Percentiles rank a stretch among this genome's conserved stretches.
Evolutionary conservation across 2,329 filamentous ascomycete genomes (phyloP).

Genomic region (Chrysoporthe cubensis): DNA sequence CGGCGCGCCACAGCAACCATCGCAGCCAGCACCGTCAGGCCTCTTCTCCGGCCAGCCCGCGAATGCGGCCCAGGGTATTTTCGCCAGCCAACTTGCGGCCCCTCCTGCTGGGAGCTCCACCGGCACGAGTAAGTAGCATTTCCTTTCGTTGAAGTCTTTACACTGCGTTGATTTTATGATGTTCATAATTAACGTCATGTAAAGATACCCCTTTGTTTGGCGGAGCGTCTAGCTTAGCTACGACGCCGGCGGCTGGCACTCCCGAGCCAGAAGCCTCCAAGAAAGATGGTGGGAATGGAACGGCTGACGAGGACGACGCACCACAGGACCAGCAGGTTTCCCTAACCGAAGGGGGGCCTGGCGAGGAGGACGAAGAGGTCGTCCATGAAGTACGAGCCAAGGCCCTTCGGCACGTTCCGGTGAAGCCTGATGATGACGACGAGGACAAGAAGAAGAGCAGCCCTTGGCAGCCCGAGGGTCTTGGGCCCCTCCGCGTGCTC

Average conservation of each 20-base stretch:
- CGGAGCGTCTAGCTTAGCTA: slow-evolving; percentile 63
- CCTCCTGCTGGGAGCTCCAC: slow-evolving; percentile 40
- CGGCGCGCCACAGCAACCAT: slow-evolving; percentile 26
- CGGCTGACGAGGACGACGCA: slow-evolving; percentile 59
- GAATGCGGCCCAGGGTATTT: slow-evolving; percentile 37
- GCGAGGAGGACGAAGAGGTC: slow-evolving; percentile 73
- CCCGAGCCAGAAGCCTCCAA: slow-evolving; percentile 57
- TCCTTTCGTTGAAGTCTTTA: slow-evolving; percentile 17
- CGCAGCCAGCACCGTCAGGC: slow-evolving; percentile 35
- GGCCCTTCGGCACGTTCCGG: slow-evolving; percentile 63
- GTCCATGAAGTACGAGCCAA: slow-evolving; percentile 74
- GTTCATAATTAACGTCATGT: slow-evolving; percentile 46
- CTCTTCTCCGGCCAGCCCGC: slow-evolving; percentile 35
- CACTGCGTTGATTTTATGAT: slow-evolving; percentile 29
- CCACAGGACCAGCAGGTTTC: slow-evolving; percentile 69
- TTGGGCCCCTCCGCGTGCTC: slow-evolving; percentile 73
- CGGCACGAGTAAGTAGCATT: slow-evolving; percentile 46
- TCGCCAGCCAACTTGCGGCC: slow-evolving; percentile 32
- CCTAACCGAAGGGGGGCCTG: slow-evolving; percentile 67
- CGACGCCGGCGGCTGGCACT: slow-evolving; percentile 61
- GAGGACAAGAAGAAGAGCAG: slow-evolving; percentile 51
- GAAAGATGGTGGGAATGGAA: slow-evolving; percentile 45
- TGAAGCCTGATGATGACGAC: slow-evolving; percentile 48
- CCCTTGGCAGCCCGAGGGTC: slow-evolving; percentile 70
- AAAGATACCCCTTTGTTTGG: slow-evolving; percentile 61